Conservation (phyloP, 2,329 filamentous ascomycete species). For the Aschersonia sp. region DNA sequence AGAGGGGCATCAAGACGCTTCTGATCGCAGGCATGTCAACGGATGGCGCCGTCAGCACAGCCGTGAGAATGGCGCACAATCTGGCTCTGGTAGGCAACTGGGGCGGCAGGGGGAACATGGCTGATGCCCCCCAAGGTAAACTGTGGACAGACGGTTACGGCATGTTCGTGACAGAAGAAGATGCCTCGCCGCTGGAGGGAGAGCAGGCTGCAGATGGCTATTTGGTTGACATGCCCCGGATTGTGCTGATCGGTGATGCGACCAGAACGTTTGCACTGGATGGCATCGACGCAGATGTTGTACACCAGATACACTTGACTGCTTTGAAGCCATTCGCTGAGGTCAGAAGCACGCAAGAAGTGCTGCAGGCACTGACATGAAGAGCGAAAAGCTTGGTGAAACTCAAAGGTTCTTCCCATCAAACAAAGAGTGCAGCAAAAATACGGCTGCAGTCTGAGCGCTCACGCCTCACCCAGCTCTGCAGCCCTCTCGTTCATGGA, state of each 20-base stretch:
- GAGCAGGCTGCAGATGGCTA: conserved; percentile 3
- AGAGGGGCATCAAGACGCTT: conserved; percentile 5
- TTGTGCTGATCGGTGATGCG: conserved; percentile 6
- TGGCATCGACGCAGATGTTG: conserved; percentile 4
- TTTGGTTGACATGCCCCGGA: conserved; percentile 6
- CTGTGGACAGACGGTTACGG: conserved; percentile 5
- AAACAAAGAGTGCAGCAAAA: background rate
- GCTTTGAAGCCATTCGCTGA: conserved; percentile 5
- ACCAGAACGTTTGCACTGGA: conserved; percentile 5
- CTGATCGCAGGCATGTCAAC: conserved; percentile 2
- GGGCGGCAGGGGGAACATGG: conserved; percentile 6
- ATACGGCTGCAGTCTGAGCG: background rate
- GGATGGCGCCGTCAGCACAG: conserved; percentile 6
- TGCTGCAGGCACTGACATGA: background rate
- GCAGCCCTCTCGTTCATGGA: conserved; percentile 4
- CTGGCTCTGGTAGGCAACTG: conserved; percentile 5
- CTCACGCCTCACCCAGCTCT: background rate
- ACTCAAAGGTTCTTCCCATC: too few species aligned
- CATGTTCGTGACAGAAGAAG: conserved; percentile 1
- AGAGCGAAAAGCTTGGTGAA: background rate
- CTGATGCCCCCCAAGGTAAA: conserved; percentile 1
- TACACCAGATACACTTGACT: conserved; percentile 5
- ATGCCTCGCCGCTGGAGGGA: background rate
- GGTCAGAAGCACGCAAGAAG: conserved; percentile 2
- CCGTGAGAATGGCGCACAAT: conserved; percentile 6